A percentile compares a stretch with the other conserved stretches of the same genome.
phyloP scores from a whole-genome alignment of 805 yeast genomes.

The Nakazawaea ambrosiae region DNA sequence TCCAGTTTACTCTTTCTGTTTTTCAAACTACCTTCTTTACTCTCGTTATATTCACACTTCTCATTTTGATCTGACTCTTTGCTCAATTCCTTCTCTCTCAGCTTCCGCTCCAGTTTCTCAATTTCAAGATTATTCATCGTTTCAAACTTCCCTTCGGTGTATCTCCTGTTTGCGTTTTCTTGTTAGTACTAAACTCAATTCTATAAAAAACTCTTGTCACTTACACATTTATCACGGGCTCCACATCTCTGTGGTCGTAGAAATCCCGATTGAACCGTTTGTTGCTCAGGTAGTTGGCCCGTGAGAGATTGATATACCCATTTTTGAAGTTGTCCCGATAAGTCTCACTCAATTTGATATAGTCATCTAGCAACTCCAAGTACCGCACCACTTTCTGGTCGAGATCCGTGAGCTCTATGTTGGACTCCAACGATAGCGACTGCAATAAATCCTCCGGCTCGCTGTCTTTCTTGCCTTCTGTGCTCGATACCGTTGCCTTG shows the following conservation, averaged over 20 bases:
- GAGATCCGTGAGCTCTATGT: neutral
- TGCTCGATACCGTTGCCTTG: neutral
- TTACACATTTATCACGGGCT: constrained; percentile 12
- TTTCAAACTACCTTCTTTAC: neutral
- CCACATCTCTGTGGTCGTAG: constrained; percentile 16
- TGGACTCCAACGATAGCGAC: neutral
- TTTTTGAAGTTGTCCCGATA: constrained; percentile 20
- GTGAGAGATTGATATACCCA: constrained; percentile 32
- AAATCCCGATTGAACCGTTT: constrained; percentile 14
- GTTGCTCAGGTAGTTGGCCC: constrained; percentile 32
- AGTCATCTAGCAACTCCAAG: constrained; percentile 26
- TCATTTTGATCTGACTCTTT: too few relatives aligned
- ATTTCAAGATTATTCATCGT: too few relatives aligned
- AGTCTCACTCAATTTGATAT: constrained; percentile 22
- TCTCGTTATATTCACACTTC: constrained; percentile 1
- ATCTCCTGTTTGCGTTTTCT: too few relatives aligned
- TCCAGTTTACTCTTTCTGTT: constrained; percentile 2
- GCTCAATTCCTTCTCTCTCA: neutral
- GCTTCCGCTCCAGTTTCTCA: too few relatives aligned
- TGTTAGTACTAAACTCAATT: too few relatives aligned
- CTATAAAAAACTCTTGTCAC: constrained; percentile 3
- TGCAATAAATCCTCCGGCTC: neutral
- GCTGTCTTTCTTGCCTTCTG: neutral
- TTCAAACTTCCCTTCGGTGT: too few relatives aligned
- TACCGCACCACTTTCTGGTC: constrained; percentile 15